A percentile compares a stretch with the other conserved stretches of the same genome.
phyloP scores from a whole-genome alignment of 257 asterid genomes.

The Paraleonurus japonicus region DNA sequence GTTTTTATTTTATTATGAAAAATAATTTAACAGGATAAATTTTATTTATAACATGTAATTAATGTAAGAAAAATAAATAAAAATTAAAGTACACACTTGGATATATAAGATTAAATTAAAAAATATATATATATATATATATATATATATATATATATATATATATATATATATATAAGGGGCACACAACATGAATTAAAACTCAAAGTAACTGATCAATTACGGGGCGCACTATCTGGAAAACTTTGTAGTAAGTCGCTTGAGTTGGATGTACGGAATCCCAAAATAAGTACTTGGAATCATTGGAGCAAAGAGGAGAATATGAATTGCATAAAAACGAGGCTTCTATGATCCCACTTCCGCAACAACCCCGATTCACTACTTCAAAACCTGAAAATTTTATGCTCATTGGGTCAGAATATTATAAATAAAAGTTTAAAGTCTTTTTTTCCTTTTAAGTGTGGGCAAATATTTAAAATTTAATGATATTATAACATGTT shows the following conservation, averaged over 20 bases:
- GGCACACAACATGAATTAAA: conserved; percentile 28
- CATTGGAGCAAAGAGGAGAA: conserved; percentile 42
- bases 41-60: too few relatives aligned
- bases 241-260: conserved; percentile 42
- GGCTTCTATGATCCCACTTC: conserved; percentile 52
- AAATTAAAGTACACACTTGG: too few relatives aligned
- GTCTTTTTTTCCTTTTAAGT: too few relatives aligned
- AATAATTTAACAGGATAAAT: too few relatives aligned
- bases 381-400: conserved; percentile 42
- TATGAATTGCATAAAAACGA: conserved; percentile 45
- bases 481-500: too few relatives aligned
- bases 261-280: conserved; percentile 69
- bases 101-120: too few relatives aligned
- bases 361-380: conserved; percentile 63
- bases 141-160: too few relatives aligned
- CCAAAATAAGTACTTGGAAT: conserved; percentile 57
- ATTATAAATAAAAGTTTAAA: neutral
- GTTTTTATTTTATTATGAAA: too few relatives aligned
- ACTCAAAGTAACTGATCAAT: conserved; percentile 10
- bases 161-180: too few relatives aligned
- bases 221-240: conserved; percentile 29
- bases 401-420: neutral
- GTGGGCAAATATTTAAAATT: too few relatives aligned
- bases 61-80: too few relatives aligned
- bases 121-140: too few relatives aligned